Evolutionary conservation across 1,284 basidiomycete genomes (phyloP).

Genomic region (Papiliotrema nemorosa): DNA sequence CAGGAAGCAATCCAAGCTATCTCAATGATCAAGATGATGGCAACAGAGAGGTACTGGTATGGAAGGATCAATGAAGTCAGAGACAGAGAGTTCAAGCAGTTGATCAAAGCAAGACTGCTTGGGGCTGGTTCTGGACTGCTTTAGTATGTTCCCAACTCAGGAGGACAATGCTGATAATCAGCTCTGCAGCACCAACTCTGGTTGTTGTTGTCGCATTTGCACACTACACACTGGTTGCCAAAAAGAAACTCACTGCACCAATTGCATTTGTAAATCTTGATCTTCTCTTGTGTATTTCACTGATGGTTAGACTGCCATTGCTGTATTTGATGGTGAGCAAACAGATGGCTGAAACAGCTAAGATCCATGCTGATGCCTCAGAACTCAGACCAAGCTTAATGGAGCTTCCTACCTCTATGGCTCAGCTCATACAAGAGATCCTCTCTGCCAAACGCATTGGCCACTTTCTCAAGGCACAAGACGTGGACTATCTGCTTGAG

Average conservation of each 20-base stretch:
- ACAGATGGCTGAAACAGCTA: neutral
- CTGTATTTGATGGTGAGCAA: neutral
- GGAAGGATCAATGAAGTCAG: slow-evolving; percentile 67
- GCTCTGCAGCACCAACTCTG: slow-evolving; percentile 31
- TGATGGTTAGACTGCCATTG: slow-evolving; percentile 40
- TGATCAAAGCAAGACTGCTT: slow-evolving; percentile 51
- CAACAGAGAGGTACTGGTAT: slow-evolving; percentile 86
- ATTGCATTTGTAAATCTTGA: slow-evolving; percentile 60
- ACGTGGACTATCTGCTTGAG: slow-evolving; percentile 42
- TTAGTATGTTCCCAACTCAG: slow-evolving; percentile 19
- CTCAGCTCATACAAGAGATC: slow-evolving; percentile 22
- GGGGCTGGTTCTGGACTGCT: slow-evolving; percentile 19
- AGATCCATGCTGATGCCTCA: neutral
- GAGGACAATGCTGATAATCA: slow-evolving; percentile 9
- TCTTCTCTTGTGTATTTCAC: slow-evolving; percentile 38
- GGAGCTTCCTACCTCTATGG: slow-evolving; percentile 17
- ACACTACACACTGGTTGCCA: slow-evolving; percentile 61
- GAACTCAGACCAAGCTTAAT: slow-evolving; percentile 24
- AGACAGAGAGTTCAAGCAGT: slow-evolving; percentile 69
- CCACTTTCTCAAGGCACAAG: slow-evolving; percentile 17
- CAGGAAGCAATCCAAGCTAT: slow-evolving; percentile 86
- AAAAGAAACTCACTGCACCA: slow-evolving; percentile 68
- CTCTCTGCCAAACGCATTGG: slow-evolving; percentile 28
- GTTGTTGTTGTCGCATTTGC: slow-evolving; percentile 41
- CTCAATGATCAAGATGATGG: slow-evolving; percentile 94